A percentile compares a stretch with the other conserved stretches of the same genome.
Conservation (phyloP, 2,329 filamentous ascomycete genomes). For the Fonsecaea multimorphosa region DNA sequence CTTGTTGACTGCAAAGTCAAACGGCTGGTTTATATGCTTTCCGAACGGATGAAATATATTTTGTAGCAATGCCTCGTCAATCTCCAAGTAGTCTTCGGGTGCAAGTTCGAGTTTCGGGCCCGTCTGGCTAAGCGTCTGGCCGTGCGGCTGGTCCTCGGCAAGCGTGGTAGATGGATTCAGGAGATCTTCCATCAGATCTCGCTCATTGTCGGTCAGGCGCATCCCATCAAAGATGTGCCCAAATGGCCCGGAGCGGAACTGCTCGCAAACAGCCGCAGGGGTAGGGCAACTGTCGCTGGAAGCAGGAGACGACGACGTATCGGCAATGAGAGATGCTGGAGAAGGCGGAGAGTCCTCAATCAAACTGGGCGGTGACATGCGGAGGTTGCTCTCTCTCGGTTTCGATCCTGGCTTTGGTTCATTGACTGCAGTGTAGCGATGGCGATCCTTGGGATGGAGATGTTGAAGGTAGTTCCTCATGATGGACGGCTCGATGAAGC, state of each 20-base stretch:
- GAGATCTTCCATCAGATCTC: constrained; percentile 32
- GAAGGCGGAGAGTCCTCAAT: constrained; percentile 28
- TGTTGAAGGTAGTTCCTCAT: constrained; percentile 33
- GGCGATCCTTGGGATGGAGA: constrained; percentile 33
- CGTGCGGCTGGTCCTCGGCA: not conserved
- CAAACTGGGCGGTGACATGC: not conserved
- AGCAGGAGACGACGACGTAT: constrained; percentile 25
- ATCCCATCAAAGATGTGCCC: constrained; percentile 29
- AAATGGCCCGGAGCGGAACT: constrained; percentile 27
- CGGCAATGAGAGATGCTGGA: constrained; percentile 27
- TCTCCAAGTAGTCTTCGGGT: constrained; percentile 13
- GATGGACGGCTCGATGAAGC: constrained; percentile 33
- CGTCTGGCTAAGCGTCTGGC: constrained; percentile 4
- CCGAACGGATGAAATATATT: constrained; percentile 15
- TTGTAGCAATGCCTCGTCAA: constrained; percentile 11
- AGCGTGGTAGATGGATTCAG: constrained; percentile 7
- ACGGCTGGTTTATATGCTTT: not conserved
- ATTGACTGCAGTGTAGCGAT: constrained; percentile 26
- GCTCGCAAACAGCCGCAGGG: constrained; percentile 25
- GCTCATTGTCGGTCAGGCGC: constrained; percentile 34
- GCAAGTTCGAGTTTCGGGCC: constrained; percentile 1
- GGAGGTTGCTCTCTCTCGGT: constrained; percentile 6
- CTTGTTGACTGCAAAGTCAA: not conserved
- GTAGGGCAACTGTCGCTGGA: constrained; percentile 25
- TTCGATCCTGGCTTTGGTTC: constrained; percentile 14